Percentiles rank a stretch among this genome's conserved stretches.
phyloP scores from a whole-genome alignment of 192 early-diverging fungal species.

The Gaertneriomyces semiglobifer region DNA sequence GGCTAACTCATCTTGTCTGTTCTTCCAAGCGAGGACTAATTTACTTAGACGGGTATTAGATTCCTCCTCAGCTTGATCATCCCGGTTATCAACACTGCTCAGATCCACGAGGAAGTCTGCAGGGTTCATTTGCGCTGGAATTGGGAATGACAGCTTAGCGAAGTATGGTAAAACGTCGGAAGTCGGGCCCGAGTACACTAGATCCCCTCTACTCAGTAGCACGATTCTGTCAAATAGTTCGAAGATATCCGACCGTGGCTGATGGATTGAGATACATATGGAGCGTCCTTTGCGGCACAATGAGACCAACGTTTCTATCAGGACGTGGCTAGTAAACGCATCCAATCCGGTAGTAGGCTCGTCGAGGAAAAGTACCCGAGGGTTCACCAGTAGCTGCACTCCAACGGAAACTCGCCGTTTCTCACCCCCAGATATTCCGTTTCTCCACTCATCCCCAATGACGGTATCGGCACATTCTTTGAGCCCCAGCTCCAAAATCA shows the following conservation, averaged over 20 bases:
- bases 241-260: constrained; percentile 82
- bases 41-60: constrained; percentile 16
- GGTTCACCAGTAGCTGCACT: constrained; percentile 72
- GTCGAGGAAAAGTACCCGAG: constrained; percentile 52
- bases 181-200: constrained; percentile 62
- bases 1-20: neutral
- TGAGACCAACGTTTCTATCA: constrained; percentile 54
- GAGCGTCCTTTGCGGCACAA: constrained; percentile 43
- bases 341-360: constrained; percentile 63
- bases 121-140: constrained; percentile 62
- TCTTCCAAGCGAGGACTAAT: constrained; percentile 30
- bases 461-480: constrained; percentile 41
- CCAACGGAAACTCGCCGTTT: constrained; percentile 85
- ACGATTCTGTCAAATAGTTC: constrained; percentile 77
- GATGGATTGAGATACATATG: constrained; percentile 84
- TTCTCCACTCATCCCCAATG: constrained; percentile 36
- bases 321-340: constrained; percentile 60
- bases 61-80: constrained; percentile 22
- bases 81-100: constrained; percentile 39
- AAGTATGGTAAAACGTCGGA: constrained; percentile 50
- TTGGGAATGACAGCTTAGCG: constrained; percentile 49
- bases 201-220: constrained; percentile 59
- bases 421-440: constrained; percentile 78
- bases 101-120: constrained; percentile 68
- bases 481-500: constrained; percentile 42